Evolutionary conservation across 2,329 filamentous ascomycete genomes (phyloP).

Genomic region (Cladosporium cucumerinum): DNA sequence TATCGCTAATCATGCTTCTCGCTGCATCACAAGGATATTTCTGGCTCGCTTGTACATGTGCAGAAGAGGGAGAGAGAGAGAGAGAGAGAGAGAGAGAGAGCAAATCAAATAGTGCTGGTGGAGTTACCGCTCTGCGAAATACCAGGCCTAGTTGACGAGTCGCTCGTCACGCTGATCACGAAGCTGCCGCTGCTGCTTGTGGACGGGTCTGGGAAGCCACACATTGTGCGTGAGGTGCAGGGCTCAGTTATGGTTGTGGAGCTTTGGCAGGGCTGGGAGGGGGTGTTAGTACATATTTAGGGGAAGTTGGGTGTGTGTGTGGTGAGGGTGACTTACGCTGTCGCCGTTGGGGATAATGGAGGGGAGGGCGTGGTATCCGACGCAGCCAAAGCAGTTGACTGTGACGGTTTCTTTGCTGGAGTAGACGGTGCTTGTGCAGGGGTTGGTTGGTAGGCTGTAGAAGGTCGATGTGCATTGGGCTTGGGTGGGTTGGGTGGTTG

Average conservation of each 20-base stretch:
- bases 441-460: not conserved
- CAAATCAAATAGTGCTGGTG: not conserved
- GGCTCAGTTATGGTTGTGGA: not conserved
- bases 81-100: not conserved
- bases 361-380: not conserved
- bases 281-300: not conserved
- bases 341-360: not conserved
- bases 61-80: not conserved
- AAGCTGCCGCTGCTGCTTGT: not conserved
- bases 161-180: not conserved
- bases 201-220: not conserved
- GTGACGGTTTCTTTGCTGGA: not conserved
- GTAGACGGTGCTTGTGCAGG: constrained; percentile 4
- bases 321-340: not conserved
- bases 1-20: not conserved
- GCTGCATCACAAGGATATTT: not conserved
- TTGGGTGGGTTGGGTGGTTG: not conserved
- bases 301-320: not conserved
- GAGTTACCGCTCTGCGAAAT: not conserved
- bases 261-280: not conserved
- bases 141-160: not conserved
- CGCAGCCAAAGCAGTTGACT: constrained; percentile 11
- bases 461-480: constrained; percentile 2
- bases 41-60: not conserved
- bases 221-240: not conserved